Percentiles rank a stretch among this genome's conserved stretches.
These are phyloP conservation scores for Cinnamomum micranthum DNA, from an alignment of 164 flowering plant species.

Conservation along the genomic window DNA sequence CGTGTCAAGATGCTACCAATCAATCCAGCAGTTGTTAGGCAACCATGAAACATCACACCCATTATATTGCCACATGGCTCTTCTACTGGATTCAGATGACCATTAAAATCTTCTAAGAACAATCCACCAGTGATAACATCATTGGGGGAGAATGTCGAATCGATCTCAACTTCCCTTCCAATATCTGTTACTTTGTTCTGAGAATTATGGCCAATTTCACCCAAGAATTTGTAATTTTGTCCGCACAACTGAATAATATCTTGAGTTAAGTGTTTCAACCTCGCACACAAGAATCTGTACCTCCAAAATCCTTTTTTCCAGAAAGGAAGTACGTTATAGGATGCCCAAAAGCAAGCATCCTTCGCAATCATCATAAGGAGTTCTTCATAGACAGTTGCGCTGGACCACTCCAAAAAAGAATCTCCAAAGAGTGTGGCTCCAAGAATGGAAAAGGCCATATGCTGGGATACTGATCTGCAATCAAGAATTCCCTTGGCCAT, in stretches of 20 bases:
- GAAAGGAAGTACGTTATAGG: slow-evolving; percentile 53
- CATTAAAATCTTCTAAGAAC: slow-evolving; percentile 22
- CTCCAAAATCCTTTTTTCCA: slow-evolving; percentile 63
- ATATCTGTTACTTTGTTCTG: slow-evolving; percentile 9
- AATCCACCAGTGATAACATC: slow-evolving; percentile 15
- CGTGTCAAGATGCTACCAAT: slow-evolving; percentile 43
- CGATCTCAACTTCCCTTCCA: slow-evolving; percentile 12
- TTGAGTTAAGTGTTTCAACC: slow-evolving; percentile 49
- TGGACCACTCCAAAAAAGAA: slow-evolving; percentile 48
- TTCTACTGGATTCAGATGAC: slow-evolving; percentile 20
- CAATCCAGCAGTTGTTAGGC: slow-evolving; percentile 44
- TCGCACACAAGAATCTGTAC: slow-evolving; percentile 41
- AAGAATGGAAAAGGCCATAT: slow-evolving; percentile 49
- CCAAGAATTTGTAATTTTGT: slow-evolving; percentile 22
- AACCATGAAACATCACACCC: slow-evolving; percentile 66
- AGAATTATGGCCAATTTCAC: slow-evolving; percentile 8
- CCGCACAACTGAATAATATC: slow-evolving; percentile 40
- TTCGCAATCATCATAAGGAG: slow-evolving; percentile 56
- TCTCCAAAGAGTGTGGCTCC: slow-evolving; percentile 64
- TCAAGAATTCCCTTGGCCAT: slow-evolving; percentile 37
- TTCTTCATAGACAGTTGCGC: slow-evolving; percentile 51
- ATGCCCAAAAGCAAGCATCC: slow-evolving; percentile 68
- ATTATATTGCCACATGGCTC: slow-evolving; percentile 48
- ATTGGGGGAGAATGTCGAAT: slow-evolving; percentile 10
- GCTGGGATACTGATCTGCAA: slow-evolving; percentile 49